Evolutionary conservation across 495 filamentous ascomycete species (phyloP).

Genomic region (Talaromyces borbonicus): DNA sequence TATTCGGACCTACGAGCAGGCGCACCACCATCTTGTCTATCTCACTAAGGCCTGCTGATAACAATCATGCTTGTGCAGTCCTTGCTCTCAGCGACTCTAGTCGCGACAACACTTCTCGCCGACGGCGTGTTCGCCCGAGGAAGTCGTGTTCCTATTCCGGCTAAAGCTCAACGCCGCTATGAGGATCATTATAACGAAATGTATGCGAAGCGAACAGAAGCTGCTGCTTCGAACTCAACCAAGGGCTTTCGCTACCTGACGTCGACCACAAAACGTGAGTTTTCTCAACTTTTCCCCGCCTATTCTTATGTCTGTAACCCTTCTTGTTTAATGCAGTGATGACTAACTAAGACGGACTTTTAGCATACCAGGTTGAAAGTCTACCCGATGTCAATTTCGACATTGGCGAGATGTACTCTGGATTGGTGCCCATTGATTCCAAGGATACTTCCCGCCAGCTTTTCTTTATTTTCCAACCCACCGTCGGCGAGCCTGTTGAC

Average conservation of each 20-base stretch:
- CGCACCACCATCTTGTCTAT: no score
- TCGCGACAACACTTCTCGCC: slow-evolving; percentile 20
- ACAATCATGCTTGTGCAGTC: slow-evolving; percentile 23
- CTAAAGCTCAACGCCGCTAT: slow-evolving; percentile 47
- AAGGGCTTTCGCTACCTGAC: slow-evolving; percentile 29
- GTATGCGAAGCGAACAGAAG: slow-evolving; percentile 64
- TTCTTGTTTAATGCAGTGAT: no score
- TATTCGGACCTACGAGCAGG: no score
- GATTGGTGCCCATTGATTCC: slow-evolving; percentile 58
- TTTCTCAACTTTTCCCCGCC: background rate
- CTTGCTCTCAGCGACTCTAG: slow-evolving; percentile 19
- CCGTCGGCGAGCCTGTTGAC: slow-evolving; percentile 40
- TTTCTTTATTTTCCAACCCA: slow-evolving; percentile 45
- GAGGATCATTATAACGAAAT: slow-evolving; percentile 34
- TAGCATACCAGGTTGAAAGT: slow-evolving; percentile 55
- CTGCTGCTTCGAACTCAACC: slow-evolving; percentile 10
- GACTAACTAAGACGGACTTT: background rate
- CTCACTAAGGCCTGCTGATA: background rate
- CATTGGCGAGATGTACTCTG: slow-evolving; percentile 68
- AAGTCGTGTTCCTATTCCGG: slow-evolving; percentile 24
- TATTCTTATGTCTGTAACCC: no score
- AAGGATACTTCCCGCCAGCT: slow-evolving; percentile 36
- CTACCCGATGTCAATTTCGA: slow-evolving; percentile 66
- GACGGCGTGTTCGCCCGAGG: slow-evolving; percentile 16
- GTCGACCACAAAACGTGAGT: slow-evolving; percentile 27